Percentiles rank a stretch among this genome's conserved stretches.
Conservation (phyloP, 2,329 filamentous ascomycete species). For the Rosellinia necatrix region DNA sequence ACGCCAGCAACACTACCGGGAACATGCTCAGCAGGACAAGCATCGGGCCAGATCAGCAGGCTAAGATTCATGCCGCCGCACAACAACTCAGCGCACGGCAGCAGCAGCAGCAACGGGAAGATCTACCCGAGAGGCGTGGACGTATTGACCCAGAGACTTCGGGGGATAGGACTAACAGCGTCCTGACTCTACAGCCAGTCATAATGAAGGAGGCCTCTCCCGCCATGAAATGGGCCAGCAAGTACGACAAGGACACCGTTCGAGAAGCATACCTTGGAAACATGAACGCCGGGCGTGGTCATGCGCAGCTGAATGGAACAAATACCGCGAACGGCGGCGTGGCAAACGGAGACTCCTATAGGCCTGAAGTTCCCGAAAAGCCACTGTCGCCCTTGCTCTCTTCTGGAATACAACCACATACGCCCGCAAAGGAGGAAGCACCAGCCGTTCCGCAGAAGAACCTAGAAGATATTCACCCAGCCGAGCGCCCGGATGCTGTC, state of each 20-base stretch:
- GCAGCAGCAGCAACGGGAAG: slow-evolving; percentile 55
- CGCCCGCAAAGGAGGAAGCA: slow-evolving; percentile 26
- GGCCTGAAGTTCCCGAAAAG: slow-evolving; percentile 51
- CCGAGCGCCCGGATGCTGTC: slow-evolving; percentile 40
- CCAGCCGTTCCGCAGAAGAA: slow-evolving; percentile 44
- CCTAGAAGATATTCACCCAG: slow-evolving; percentile 45
- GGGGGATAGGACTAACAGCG: slow-evolving; percentile 81
- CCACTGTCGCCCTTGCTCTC: slow-evolving; percentile 39
- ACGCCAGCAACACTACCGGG: slow-evolving; percentile 47
- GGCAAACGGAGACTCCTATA: slow-evolving; percentile 40
- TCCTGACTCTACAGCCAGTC: slow-evolving; percentile 83
- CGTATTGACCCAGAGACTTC: slow-evolving; percentile 60
- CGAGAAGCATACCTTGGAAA: slow-evolving; percentile 85
- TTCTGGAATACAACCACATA: slow-evolving; percentile 36
- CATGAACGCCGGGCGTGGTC: slow-evolving; percentile 70
- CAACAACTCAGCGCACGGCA: slow-evolving; percentile 77
- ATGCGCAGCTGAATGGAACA: slow-evolving; percentile 52
- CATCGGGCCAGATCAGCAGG: slow-evolving; percentile 89
- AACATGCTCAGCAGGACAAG: slow-evolving; percentile 72
- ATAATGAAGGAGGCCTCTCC: slow-evolving; percentile 87
- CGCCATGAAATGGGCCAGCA: slow-evolving; percentile 95
- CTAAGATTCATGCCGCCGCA: slow-evolving; percentile 89
- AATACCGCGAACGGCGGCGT: slow-evolving; percentile 46
- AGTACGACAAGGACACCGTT: slow-evolving; percentile 89
- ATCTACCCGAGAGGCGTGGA: slow-evolving; percentile 53